A percentile compares a stretch with the other conserved stretches of the same genome.
These are phyloP conservation scores for Phyllachora maydis DNA, from an alignment of 2,329 filamentous ascomycete species.

Conservation along the genomic window DNA sequence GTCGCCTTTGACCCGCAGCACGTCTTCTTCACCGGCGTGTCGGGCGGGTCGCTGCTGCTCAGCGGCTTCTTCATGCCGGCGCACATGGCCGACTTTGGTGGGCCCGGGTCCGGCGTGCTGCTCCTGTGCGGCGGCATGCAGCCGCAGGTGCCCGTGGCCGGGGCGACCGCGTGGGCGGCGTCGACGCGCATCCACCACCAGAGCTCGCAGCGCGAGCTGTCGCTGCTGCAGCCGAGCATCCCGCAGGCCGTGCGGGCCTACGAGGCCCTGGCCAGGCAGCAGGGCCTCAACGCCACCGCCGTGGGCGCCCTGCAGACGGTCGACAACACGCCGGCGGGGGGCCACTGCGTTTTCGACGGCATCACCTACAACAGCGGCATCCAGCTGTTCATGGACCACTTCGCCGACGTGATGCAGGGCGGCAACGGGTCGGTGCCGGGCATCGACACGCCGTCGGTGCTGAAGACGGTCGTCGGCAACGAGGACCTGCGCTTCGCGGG, in stretches of 20 bases:
- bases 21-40: conserved; percentile 36
- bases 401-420: conserved; percentile 28
- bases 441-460: conserved; percentile 24
- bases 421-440: conserved; percentile 26
- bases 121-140: conserved; percentile 32
- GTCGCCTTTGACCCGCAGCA: conserved; percentile 28
- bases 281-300: conserved; percentile 19
- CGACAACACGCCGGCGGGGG: conserved; percentile 31
- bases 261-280: conserved; percentile 20
- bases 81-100: conserved; percentile 28
- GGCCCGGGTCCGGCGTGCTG: conserved; percentile 26
- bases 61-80: conserved; percentile 36
- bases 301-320: conserved; percentile 32
- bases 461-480: conserved; percentile 25
- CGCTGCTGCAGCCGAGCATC: conserved; percentile 24
- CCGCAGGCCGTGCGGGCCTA: conserved; percentile 27
- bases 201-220: conserved; percentile 28
- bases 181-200: conserved; percentile 34
- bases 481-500: conserved; percentile 18
- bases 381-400: conserved; percentile 32
- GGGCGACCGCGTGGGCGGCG: conserved; percentile 15
- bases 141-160: conserved; percentile 28
- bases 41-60: conserved; percentile 29
- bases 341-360: conserved; percentile 37
- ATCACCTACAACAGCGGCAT: conserved; percentile 31